These are phyloP conservation scores for Metarhizium robertsii DNA, from an alignment of 2,329 filamentous ascomycete species.

Conservation along the genomic window DNA sequence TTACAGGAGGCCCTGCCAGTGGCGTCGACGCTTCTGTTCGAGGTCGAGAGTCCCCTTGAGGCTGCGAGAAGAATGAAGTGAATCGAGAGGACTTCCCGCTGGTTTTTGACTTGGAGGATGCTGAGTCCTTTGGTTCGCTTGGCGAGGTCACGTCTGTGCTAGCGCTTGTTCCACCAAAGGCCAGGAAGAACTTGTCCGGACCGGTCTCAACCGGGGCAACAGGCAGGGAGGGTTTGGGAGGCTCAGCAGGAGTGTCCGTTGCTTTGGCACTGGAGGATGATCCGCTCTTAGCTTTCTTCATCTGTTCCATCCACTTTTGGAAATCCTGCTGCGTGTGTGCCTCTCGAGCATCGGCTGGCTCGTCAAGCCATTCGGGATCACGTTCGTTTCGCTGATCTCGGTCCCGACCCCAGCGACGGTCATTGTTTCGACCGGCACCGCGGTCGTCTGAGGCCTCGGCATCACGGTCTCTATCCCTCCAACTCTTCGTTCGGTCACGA, in stretches of 20 bases:
- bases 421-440: conserved; percentile 35
- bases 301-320: conserved; percentile 85
- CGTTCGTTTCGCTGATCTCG: conserved; percentile 56
- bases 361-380: conserved; percentile 87
- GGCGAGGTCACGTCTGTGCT: conserved; percentile 41
- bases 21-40: conserved; percentile 40
- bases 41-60: conserved; percentile 40
- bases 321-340: conserved; percentile 83
- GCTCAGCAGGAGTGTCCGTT: conserved; percentile 29
- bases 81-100: conserved; percentile 69
- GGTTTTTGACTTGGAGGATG: conserved; percentile 43
- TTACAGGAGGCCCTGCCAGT: conserved; percentile 21
- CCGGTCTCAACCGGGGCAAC: conserved; percentile 56
- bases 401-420: conserved; percentile 48
- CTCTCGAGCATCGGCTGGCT: conserved; percentile 58
- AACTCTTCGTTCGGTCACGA: conserved; percentile 49
- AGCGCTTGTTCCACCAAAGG: conserved; percentile 34
- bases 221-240: conserved; percentile 45
- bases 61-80: conserved; percentile 61
- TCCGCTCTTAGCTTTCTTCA: conserved; percentile 58
- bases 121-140: conserved; percentile 33
- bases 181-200: conserved; percentile 69
- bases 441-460: conserved; percentile 44
- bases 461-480: conserved; percentile 45
- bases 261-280: conserved; percentile 17